Evolutionary conservation across 441 rosid genomes (phyloP), one percentile per base, ranked within the genome.

Genomic region (Brassica balearica): DNA sequence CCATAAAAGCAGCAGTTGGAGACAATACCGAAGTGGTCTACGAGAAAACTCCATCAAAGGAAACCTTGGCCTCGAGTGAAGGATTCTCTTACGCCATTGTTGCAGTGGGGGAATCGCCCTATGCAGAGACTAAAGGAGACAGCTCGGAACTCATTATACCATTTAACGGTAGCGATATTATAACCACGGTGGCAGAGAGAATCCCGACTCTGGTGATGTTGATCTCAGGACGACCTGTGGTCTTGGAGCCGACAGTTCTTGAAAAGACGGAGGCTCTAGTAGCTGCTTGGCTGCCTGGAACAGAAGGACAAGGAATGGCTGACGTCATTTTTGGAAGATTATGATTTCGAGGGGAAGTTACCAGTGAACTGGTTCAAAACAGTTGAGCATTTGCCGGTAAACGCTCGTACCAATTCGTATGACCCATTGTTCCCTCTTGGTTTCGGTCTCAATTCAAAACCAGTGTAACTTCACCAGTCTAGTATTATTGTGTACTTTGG

Each of bases 231-330:
- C 86, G 98, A 62, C 96, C 98, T 48, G 60, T 92, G 74, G 86
- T 85, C 65, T 10, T 95, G 10, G 93, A 92, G 48, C 85, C 87
- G 8, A 10, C 3, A 14, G 25, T 89, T 38, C 73, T 91, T 82
- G 90, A 86, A 68, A 90, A 92, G 82, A 71, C 83, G 0, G 89
- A 91, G 34, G 94, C 88, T 43, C 32, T 93, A 2, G 85, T 93
- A 38, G 93, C 95, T 62, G 98, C 99, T 32, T 93, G 99, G 98
- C 81, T 93, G 71, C 99, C 98, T 36, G 99, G 99, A 79, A 92
- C 81, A 4, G 99, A 95, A 84, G 98, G 92, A 36, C 81, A 75
- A 29, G 98, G 96, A 53, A 65, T 93, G 38, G 69, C 90, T 17
- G 98, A 95, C 62, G 93, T 88, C 34, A 55, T 93, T 15, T 93